These are phyloP conservation scores for Glycine soja DNA, from an alignment of 306 rosid genomes.

Conservation along the genomic window DNA sequence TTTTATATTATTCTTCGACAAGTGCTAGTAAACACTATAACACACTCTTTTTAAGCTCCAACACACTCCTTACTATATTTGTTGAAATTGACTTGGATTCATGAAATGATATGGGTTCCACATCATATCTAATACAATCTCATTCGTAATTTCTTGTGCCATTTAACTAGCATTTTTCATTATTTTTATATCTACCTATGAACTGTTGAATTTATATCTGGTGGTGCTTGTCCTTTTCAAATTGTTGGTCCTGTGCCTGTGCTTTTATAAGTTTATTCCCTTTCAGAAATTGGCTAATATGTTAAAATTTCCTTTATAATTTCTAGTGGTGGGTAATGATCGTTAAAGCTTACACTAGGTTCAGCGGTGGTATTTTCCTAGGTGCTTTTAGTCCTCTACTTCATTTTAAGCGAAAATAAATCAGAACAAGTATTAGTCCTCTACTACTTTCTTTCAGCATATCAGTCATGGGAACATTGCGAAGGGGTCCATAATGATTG, in stretches of 20 bases:
- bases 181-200: too few relatives aligned
- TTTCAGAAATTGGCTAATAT: background rate
- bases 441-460: slow-evolving; percentile 1
- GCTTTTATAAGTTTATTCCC: background rate
- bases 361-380: background rate
- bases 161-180: too few relatives aligned
- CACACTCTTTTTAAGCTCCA: background rate
- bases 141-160: background rate
- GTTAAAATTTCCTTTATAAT: slow-evolving; percentile 5
- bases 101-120: background rate
- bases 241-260: background rate
- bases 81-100: background rate
- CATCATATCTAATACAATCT: background rate
- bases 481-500: too few relatives aligned
- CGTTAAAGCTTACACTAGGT: slow-evolving; percentile 9
- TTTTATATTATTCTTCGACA: too few relatives aligned
- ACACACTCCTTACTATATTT: background rate
- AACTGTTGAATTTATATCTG: background rate
- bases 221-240: background rate
- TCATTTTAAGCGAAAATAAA: background rate
- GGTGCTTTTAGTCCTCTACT: background rate
- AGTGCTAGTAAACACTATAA: background rate
- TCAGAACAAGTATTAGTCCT: background rate
- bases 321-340: slow-evolving; percentile 15
- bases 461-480: background rate